Evolutionary conservation across 495 filamentous ascomycete species (phyloP).

Genomic region (Neurospora tetrasperma): DNA sequence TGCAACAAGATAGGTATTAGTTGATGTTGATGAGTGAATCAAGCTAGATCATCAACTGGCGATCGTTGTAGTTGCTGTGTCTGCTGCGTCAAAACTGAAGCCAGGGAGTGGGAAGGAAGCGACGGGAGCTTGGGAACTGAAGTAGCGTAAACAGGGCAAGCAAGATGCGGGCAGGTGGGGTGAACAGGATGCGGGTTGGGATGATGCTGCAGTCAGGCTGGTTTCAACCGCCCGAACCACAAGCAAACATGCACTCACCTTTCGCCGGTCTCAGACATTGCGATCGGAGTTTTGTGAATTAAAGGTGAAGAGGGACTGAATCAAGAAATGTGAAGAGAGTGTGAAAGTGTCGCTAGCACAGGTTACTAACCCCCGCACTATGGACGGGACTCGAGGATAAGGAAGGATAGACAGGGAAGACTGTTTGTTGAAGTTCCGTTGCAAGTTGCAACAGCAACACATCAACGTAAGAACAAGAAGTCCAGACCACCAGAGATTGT

Average conservation of each 20-base stretch:
- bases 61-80: background rate
- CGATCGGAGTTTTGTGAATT: background rate
- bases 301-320: background rate
- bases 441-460: background rate
- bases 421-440: background rate
- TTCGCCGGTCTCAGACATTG: conserved; percentile 36
- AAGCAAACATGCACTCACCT: conserved; percentile 21
- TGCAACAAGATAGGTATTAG: conserved; percentile 12
- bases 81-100: background rate
- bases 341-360: background rate
- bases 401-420: background rate
- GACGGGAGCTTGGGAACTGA: background rate
- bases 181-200: background rate
- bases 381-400: background rate
- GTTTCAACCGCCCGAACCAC: background rate
- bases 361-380: background rate
- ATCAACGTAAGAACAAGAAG: background rate
- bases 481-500: background rate
- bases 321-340: background rate
- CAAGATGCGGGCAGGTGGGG: background rate
- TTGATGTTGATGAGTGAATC: background rate
- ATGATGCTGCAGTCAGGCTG: conserved; percentile 1
- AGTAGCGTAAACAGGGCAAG: background rate
- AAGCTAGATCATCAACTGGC: background rate
- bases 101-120: background rate